Evolutionary conservation across 441 rosid species (phyloP).

Genomic region (Sinapis alba): DNA sequence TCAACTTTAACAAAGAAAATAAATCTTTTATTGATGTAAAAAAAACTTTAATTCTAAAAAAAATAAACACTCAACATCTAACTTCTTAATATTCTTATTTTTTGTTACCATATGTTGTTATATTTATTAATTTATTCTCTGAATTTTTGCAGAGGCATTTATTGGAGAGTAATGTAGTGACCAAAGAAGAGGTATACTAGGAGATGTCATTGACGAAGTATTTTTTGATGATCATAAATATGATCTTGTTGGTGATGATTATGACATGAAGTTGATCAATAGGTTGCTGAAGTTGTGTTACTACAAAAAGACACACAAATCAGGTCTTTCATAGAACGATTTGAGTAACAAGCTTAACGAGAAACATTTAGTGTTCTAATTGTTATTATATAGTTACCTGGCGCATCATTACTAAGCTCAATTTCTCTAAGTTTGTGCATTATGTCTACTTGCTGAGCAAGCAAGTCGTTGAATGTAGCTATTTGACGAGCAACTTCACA

Average conservation of each 20-base stretch:
- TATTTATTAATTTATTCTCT: too few species aligned
- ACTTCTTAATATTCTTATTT: too few species aligned
- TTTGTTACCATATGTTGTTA: too few species aligned
- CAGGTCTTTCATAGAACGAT: not conserved
- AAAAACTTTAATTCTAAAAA: too few species aligned
- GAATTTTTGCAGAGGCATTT: too few species aligned
- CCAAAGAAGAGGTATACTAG: too few species aligned
- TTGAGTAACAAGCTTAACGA: not conserved
- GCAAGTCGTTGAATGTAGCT: not conserved
- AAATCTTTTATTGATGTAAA: too few species aligned
- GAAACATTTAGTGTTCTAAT: not conserved
- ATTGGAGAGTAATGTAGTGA: too few species aligned
- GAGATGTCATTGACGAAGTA: too few species aligned
- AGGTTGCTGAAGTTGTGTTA: not conserved
- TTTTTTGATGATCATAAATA: too few species aligned
- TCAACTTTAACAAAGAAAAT: too few species aligned
- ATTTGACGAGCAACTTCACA: conserved; percentile 16
- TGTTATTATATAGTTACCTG: conserved; percentile 2
- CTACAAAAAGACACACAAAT: not conserved
- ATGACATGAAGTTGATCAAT: not conserved
- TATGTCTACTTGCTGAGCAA: not conserved
- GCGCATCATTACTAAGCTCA: not conserved
- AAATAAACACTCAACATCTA: too few species aligned
- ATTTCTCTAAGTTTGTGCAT: not conserved
- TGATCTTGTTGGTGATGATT: not conserved